These are phyloP conservation scores for Jatropha podagrica DNA, from an alignment of 441 rosid species.

Conservation along the genomic window DNA sequence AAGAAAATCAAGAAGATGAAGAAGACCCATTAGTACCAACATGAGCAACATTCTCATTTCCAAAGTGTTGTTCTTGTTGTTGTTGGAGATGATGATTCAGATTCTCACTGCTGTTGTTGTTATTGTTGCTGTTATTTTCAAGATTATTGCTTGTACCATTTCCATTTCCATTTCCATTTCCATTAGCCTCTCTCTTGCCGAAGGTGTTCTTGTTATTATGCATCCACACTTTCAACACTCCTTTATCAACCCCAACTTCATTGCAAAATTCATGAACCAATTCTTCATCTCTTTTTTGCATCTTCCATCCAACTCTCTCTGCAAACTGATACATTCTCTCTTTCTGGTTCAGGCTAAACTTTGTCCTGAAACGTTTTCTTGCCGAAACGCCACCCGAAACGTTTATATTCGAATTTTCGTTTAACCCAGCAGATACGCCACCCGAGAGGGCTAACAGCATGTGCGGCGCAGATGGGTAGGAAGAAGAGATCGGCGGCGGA, in stretches of 20 bases:
- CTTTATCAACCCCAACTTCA: conserved; percentile 65
- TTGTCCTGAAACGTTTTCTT: conserved; percentile 67
- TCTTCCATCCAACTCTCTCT: conserved; percentile 80
- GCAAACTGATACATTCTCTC: conserved; percentile 79
- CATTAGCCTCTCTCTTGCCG: conserved; percentile 35
- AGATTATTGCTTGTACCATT: conserved; percentile 14
- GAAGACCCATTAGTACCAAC: conserved; percentile 63
- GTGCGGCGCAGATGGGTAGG: conserved; percentile 70
- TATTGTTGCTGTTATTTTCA: conserved; percentile 20
- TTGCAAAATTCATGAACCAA: conserved; percentile 54
- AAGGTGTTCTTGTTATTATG: conserved; percentile 84
- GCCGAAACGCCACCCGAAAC: conserved; percentile 15
- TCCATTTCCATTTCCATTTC: conserved; percentile 18
- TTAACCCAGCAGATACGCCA: conserved; percentile 22
- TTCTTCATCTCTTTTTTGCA: conserved; percentile 76
- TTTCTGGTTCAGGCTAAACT: conserved; percentile 71
- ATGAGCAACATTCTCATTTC: conserved; percentile 43
- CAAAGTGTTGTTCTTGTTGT: conserved; percentile 29
- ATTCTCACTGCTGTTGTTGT: conserved; percentile 23
- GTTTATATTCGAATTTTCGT: conserved; percentile 13
- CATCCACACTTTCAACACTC: conserved; percentile 92
- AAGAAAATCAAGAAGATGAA: conserved; percentile 61
- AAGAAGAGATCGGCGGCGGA: conserved; percentile 95
- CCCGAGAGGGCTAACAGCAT: conserved; percentile 86
- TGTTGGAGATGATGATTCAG: conserved; percentile 24